A percentile compares a stretch with the other conserved stretches of the same genome.
These are phyloP conservation scores for Botryobasidium botryosum DNA, from an alignment of 768 basidiomycete species.

Conservation along the genomic window DNA sequence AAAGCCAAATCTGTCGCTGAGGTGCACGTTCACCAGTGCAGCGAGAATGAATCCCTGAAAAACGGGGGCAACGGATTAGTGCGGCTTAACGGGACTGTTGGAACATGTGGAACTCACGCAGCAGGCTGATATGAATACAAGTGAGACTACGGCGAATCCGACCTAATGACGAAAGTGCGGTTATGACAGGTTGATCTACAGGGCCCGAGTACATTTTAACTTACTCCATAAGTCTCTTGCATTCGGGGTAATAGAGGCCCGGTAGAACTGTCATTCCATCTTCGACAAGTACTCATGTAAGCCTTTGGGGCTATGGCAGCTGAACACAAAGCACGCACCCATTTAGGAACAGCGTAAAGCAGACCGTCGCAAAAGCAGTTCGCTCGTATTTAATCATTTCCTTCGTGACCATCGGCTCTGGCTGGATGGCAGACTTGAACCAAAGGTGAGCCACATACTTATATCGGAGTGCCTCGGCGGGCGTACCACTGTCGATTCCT, in stretches of 20 bases:
- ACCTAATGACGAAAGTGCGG: constrained; percentile 22
- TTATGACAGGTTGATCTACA: background rate
- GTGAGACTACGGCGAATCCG: constrained; percentile 36
- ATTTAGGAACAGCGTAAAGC: too few relatives aligned
- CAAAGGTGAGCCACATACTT: too few relatives aligned
- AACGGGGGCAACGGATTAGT: constrained; percentile 12
- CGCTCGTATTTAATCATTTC: too few relatives aligned
- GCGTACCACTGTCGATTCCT: too few relatives aligned
- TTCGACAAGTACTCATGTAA: too few relatives aligned
- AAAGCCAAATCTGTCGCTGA: constrained; percentile 30
- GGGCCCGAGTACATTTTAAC: constrained; percentile 1
- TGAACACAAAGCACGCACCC: too few relatives aligned
- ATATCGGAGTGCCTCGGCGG: too few relatives aligned
- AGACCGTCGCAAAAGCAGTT: too few relatives aligned
- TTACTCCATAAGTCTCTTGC: constrained; percentile 36
- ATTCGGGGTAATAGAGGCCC: constrained; percentile 65
- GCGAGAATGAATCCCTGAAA: constrained; percentile 31
- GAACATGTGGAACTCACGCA: constrained; percentile 13
- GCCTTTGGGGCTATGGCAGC: too few relatives aligned
- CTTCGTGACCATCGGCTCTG: too few relatives aligned
- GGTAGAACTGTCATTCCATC: too few relatives aligned
- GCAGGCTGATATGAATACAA: constrained; percentile 37
- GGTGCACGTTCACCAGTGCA: constrained; percentile 30
- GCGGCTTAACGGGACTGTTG: background rate
- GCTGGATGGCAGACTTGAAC: too few relatives aligned